Evolutionary conservation across 2,329 filamentous ascomycete genomes (phyloP).

Genomic region (Cytospora piceae): DNA sequence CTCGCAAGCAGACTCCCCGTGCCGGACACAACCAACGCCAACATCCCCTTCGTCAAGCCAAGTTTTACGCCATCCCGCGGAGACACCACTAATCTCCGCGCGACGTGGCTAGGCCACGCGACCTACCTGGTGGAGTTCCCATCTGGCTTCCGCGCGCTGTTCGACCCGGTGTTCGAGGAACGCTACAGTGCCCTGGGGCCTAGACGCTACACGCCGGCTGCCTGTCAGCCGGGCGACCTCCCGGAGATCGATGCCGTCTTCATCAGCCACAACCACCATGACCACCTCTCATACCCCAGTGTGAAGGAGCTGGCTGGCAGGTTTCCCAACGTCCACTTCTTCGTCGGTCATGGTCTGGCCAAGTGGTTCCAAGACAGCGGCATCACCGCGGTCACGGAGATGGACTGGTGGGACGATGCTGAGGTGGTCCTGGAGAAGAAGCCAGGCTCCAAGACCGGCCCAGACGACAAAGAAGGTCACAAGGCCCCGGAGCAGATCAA

Average conservation of each 20-base stretch:
- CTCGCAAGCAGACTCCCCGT: background rate
- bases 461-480: background rate
- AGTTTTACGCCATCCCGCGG: background rate
- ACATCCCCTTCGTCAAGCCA: background rate
- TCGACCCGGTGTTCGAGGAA: constrained; percentile 59
- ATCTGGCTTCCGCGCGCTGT: constrained; percentile 48
- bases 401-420: constrained; percentile 72
- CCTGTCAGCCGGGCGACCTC: constrained; percentile 52
- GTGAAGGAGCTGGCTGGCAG: background rate
- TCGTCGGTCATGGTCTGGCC: constrained; percentile 69
- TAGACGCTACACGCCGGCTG: constrained; percentile 54
- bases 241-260: constrained; percentile 55
- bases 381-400: constrained; percentile 61
- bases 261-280: constrained; percentile 61
- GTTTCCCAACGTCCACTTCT: constrained; percentile 55
- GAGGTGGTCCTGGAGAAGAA: constrained; percentile 5
- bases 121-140: constrained; percentile 13
- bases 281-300: constrained; percentile 47
- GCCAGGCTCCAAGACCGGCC: no score
- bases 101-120: constrained; percentile 9
- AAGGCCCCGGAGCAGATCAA: background rate
- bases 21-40: background rate
- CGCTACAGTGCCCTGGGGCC: constrained; percentile 51
- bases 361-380: constrained; percentile 65
- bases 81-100: background rate